Evolutionary conservation across 2,329 filamentous ascomycete species (phyloP).

Genomic region (Diaporthe sp.): DNA sequence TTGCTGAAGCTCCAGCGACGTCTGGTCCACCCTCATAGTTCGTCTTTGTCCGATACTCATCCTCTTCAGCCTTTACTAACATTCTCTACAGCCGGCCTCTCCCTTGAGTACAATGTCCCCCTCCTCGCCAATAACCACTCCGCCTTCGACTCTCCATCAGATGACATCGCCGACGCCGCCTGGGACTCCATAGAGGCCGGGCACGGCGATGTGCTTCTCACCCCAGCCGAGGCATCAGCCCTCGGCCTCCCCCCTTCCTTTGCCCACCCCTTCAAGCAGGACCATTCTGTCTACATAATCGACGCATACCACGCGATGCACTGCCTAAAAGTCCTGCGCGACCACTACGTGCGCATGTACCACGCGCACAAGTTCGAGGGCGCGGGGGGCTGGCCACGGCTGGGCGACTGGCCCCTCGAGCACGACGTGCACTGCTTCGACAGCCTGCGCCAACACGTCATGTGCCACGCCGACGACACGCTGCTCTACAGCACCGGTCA

Average conservation of each 20-base stretch:
- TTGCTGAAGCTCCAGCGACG: not conserved
- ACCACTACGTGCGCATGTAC: no score
- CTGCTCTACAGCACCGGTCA: no score
- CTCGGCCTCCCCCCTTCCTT: constrained; percentile 36
- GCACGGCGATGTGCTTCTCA: constrained; percentile 37
- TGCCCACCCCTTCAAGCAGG: constrained; percentile 44
- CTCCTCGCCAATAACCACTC: not conserved
- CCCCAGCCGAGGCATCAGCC: constrained; percentile 35
- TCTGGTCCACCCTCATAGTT: not conserved
- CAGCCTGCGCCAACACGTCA: constrained; percentile 41
- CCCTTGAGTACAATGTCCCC: not conserved
- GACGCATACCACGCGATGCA: no score
- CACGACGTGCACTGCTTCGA: constrained; percentile 41
- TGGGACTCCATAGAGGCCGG: constrained; percentile 38
- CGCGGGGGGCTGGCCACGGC: constrained; percentile 34
- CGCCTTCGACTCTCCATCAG: not conserved
- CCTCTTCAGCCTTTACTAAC: not conserved
- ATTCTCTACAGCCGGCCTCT: not conserved
- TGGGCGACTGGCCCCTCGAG: not conserved
- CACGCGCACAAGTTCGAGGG: no score
- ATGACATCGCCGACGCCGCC: not conserved
- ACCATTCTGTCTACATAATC: constrained; percentile 43
- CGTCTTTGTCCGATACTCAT: not conserved
- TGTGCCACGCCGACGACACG: no score
- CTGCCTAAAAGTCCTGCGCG: no score